phyloP scores from a whole-genome alignment of 331 rosid species.

The Erythrophleum ivorense region DNA sequence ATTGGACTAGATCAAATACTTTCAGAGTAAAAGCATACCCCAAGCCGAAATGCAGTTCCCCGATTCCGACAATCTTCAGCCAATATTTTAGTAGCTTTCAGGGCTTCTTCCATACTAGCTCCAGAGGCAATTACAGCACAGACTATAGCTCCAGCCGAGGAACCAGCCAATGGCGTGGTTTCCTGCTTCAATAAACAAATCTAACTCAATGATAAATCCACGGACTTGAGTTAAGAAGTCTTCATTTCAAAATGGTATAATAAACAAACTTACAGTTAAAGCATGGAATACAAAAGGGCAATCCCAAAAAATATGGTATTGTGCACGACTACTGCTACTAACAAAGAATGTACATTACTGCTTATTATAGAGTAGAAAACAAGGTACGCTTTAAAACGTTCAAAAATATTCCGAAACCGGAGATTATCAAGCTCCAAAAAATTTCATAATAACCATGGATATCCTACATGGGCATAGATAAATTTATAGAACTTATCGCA shows the following conservation, averaged over 20 bases:
- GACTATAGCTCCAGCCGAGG: constrained; percentile 97
- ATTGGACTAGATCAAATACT: not conserved
- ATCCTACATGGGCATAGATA: not conserved
- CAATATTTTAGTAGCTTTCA: constrained; percentile 77
- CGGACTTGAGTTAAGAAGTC: not conserved
- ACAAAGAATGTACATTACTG: constrained; percentile 7
- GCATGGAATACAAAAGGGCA: not conserved
- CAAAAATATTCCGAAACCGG: not conserved
- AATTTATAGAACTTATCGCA: constrained; percentile 3
- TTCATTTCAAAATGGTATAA: not conserved
- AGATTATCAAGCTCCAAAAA: constrained; percentile 1
- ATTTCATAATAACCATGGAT: not conserved
- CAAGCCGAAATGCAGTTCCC: constrained; percentile 95
- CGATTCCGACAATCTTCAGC: constrained; percentile 85
- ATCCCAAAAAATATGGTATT: not conserved
- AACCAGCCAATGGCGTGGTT: constrained; percentile 95
- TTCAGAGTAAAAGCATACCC: constrained; percentile 57
- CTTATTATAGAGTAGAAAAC: not conserved
- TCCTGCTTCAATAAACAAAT: constrained; percentile 59
- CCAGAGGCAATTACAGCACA: constrained; percentile 96
- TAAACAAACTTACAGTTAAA: constrained; percentile 32
- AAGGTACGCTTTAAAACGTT: not conserved
- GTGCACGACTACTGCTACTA: constrained; percentile 4
- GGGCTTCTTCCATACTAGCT: constrained; percentile 84
- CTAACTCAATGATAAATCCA: not conserved